These are phyloP conservation scores for Zygoascus hellenicus DNA, from an alignment of 1,139 yeast species.

Conservation along the genomic window DNA sequence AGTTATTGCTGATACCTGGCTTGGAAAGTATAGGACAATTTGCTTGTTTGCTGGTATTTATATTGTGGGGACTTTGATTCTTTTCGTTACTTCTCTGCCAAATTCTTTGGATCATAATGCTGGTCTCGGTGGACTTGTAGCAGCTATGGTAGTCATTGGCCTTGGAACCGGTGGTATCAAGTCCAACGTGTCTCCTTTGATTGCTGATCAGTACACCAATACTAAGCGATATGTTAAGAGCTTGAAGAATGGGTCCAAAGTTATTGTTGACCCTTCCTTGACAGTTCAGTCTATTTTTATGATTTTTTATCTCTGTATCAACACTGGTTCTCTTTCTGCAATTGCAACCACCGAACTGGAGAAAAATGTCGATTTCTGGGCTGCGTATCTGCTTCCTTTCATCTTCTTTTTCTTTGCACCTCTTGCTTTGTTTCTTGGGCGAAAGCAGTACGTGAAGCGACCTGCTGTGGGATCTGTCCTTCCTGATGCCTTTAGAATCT, in stretches of 20 bases:
- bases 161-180: constrained; percentile 80
- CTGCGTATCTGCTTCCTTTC: constrained; percentile 65
- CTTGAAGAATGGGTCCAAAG: constrained; percentile 56
- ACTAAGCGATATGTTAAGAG: constrained; percentile 55
- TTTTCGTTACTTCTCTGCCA: constrained; percentile 71
- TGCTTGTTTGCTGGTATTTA: constrained; percentile 55
- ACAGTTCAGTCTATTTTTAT: constrained; percentile 72
- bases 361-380: constrained; percentile 68
- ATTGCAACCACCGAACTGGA: constrained; percentile 74
- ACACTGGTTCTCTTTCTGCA: constrained; percentile 72
- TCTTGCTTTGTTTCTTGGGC: constrained; percentile 50
- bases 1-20: constrained; percentile 64
- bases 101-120: constrained; percentile 42
- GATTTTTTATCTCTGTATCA: constrained; percentile 74
- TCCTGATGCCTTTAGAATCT: constrained; percentile 48
- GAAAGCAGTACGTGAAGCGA: constrained; percentile 50
- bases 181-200: constrained; percentile 69
- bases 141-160: constrained; percentile 64
- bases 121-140: constrained; percentile 48
- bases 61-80: constrained; percentile 53
- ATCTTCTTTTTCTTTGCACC: constrained; percentile 58
- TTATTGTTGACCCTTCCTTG: constrained; percentile 63
- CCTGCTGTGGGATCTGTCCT: constrained; percentile 63
- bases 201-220: constrained; percentile 67
- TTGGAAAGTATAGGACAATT: constrained; percentile 70